Conservation (phyloP, 345 rosid species). For the Rhodamnia rubescens region DNA sequence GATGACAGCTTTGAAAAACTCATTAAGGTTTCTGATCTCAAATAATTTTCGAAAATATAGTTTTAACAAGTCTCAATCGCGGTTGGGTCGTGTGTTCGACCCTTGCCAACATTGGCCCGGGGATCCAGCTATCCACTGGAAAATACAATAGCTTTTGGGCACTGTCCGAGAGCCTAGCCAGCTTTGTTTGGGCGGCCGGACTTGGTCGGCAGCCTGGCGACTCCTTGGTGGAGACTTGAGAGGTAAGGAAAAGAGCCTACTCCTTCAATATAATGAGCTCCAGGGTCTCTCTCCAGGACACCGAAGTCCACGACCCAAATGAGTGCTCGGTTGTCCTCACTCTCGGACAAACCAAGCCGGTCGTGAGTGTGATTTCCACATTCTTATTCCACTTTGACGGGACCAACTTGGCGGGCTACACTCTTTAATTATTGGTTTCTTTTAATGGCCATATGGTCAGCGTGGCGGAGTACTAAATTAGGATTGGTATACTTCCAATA, state of each 20-base stretch:
- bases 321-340: background rate
- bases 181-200: background rate
- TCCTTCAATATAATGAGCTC: background rate
- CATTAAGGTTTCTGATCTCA: background rate
- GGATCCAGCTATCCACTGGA: background rate
- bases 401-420: background rate
- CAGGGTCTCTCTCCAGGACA: background rate
- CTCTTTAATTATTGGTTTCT: background rate
- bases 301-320: background rate
- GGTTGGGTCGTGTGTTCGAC: background rate
- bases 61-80: background rate
- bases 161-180: background rate
- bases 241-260: background rate
- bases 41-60: too few species aligned
- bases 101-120: background rate
- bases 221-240: background rate
- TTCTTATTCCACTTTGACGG: background rate
- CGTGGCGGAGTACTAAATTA: background rate
- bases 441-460: background rate
- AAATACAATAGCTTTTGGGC: background rate
- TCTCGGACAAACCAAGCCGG: background rate
- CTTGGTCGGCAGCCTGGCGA: too few species aligned
- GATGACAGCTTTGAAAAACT: too few species aligned
- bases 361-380: background rate
- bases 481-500: background rate